Conservation (phyloP, 441 rosid species). For the Heliophila coronopifolia region DNA sequence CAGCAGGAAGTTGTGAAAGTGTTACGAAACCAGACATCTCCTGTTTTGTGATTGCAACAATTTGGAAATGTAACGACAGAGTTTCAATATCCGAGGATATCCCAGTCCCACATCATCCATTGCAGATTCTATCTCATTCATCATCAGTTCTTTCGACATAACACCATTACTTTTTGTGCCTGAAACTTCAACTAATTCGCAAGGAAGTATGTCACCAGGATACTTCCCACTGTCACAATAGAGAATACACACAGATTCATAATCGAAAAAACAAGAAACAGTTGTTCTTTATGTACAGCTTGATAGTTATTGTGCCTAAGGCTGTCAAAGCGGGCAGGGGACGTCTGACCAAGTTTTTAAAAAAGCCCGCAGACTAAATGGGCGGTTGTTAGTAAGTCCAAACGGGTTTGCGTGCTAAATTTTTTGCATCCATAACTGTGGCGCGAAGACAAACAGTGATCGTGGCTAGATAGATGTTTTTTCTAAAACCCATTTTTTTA, state of each 20-base stretch:
- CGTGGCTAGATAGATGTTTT: no score
- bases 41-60: slow-evolving; percentile 32
- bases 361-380: no score
- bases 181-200: slow-evolving; percentile 26
- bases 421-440: no score
- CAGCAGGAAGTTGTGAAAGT: neutral
- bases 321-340: no score
- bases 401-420: no score
- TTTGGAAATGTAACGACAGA: slow-evolving; percentile 50
- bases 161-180: slow-evolving; percentile 17
- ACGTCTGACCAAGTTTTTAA: no score
- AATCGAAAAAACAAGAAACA: neutral
- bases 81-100: slow-evolving; percentile 51
- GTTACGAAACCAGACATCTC: slow-evolving; percentile 15
- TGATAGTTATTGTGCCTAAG: no score
- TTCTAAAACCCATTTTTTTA: no score
- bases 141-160: slow-evolving; percentile 22
- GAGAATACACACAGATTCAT: slow-evolving; percentile 9
- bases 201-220: slow-evolving; percentile 51
- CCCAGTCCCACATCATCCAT: slow-evolving; percentile 38
- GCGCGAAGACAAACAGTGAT: no score
- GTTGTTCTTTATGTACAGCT: neutral
- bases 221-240: slow-evolving; percentile 55
- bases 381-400: no score
- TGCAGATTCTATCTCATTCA: slow-evolving; percentile 38